These are phyloP conservation scores for Senna siamea DNA, from an alignment of 306 rosid species.

Conservation along the genomic window DNA sequence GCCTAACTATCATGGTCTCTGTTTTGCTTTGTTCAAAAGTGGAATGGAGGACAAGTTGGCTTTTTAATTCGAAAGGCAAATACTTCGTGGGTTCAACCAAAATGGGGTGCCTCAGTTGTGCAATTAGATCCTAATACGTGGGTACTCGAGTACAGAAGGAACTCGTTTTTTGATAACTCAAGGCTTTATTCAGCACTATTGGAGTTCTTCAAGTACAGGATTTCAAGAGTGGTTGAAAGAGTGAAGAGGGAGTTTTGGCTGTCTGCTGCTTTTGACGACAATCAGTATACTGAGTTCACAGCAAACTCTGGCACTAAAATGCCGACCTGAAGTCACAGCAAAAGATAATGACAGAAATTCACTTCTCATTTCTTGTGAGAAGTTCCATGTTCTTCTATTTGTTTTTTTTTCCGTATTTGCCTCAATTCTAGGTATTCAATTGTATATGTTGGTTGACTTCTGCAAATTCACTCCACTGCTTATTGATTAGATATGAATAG, in stretches of 20 bases:
- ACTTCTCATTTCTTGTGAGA: constrained; percentile 82
- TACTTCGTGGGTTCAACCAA: constrained; percentile 68
- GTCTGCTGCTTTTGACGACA: constrained; percentile 45
- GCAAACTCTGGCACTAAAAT: constrained; percentile 33
- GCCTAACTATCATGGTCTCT: constrained; percentile 30
- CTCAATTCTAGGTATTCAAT: constrained; percentile 7
- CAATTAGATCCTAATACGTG: constrained; percentile 80
- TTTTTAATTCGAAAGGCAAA: constrained; percentile 62
- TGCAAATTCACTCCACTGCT: neutral
- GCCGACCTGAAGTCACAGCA: constrained; percentile 58
- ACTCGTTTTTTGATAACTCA: constrained; percentile 49
- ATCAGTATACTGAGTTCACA: constrained; percentile 19
- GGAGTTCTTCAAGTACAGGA: constrained; percentile 51
- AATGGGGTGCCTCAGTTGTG: constrained; percentile 80
- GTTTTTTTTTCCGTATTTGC: constrained; percentile 11
- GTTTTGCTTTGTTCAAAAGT: constrained; percentile 47
- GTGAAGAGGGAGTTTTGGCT: constrained; percentile 60
- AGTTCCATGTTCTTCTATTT: constrained; percentile 20
- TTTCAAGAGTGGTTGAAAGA: constrained; percentile 44
- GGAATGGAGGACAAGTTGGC: constrained; percentile 70
- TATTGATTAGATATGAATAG: neutral
- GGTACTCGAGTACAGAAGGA: constrained; percentile 80
- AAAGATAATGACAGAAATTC: constrained; percentile 10
- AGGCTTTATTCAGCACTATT: constrained; percentile 50
- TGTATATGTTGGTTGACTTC: constrained; percentile 37